Conservation (phyloP, 1,284 basidiomycete species). For the Boletus semigastroideus region DNA sequence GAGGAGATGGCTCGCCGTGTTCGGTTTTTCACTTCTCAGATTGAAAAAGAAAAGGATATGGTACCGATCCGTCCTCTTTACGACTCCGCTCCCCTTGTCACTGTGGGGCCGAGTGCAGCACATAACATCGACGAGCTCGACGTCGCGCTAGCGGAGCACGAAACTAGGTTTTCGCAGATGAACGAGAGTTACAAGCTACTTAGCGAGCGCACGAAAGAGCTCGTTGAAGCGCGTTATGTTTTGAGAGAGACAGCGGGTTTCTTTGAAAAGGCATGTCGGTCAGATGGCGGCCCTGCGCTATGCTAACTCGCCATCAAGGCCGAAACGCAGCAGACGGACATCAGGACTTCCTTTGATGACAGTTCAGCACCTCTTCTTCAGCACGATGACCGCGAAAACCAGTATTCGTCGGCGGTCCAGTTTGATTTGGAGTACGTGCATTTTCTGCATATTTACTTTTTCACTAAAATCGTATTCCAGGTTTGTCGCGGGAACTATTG, state of each 20-base stretch:
- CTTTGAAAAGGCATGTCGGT: constrained; percentile 75
- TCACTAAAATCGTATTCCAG: constrained; percentile 36
- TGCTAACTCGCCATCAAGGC: constrained; percentile 50
- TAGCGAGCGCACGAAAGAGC: constrained; percentile 83
- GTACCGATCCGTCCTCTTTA: constrained; percentile 81
- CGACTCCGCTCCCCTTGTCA: constrained; percentile 80
- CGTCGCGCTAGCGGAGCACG: constrained; percentile 85
- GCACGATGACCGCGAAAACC: constrained; percentile 82
- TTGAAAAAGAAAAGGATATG: constrained; percentile 80
- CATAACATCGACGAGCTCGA: constrained; percentile 95
- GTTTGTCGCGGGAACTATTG: constrained; percentile 96
- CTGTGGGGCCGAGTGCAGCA: constrained; percentile 86
- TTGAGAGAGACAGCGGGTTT: constrained; percentile 95
- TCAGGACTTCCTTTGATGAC: constrained; percentile 90
- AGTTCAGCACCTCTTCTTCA: constrained; percentile 90
- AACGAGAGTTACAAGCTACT: constrained; percentile 92
- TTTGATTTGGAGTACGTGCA: constrained; percentile 83
- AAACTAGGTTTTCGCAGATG: constrained; percentile 87
- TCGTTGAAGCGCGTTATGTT: constrained; percentile 92
- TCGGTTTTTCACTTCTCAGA: constrained; percentile 87
- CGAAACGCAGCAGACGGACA: constrained; percentile 76
- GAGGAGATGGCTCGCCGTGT: constrained; percentile 96
- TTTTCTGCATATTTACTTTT: neutral
- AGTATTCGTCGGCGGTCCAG: constrained; percentile 54
- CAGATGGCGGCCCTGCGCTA: neutral